These are phyloP conservation scores for Lophium mytilinum DNA, from an alignment of 495 filamentous ascomycete species.

Conservation along the genomic window DNA sequence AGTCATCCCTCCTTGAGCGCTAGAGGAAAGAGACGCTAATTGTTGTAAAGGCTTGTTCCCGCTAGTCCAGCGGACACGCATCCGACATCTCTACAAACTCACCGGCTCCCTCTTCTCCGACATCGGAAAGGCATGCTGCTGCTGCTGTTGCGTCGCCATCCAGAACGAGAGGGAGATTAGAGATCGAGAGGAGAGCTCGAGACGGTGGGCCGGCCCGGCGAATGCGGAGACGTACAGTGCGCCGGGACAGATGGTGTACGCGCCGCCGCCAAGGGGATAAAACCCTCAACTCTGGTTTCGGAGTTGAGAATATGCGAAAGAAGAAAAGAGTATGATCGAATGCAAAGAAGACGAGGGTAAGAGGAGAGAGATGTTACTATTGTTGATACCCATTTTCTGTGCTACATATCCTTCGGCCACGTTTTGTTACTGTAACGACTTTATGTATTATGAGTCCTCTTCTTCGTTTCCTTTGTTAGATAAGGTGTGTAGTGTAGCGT, in stretches of 20 bases:
- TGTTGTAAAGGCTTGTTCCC: slow-evolving; percentile 15
- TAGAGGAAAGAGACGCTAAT: neutral
- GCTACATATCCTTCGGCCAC: too few species aligned
- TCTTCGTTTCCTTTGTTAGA: too few species aligned
- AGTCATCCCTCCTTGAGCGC: neutral
- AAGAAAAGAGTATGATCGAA: too few species aligned
- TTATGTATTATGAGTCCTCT: too few species aligned
- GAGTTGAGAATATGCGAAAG: too few species aligned
- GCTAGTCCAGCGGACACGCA: slow-evolving; percentile 13
- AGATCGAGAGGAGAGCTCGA: slow-evolving; percentile 24
- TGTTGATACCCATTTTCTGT: too few species aligned
- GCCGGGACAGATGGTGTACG: slow-evolving; percentile 23
- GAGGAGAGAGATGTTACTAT: too few species aligned
- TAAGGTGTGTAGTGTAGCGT: too few species aligned
- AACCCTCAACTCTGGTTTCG: too few species aligned
- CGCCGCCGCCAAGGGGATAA: slow-evolving; percentile 9
- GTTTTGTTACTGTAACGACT: too few species aligned
- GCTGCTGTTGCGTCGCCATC: slow-evolving; percentile 27
- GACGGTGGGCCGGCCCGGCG: slow-evolving; percentile 25
- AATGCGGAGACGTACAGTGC: slow-evolving; percentile 18
- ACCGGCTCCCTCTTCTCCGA: slow-evolving; percentile 15
- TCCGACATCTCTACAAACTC: slow-evolving; percentile 27
- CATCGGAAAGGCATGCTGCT: slow-evolving; percentile 19
- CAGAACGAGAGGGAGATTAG: slow-evolving; percentile 28
- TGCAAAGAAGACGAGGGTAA: too few species aligned